Evolutionary conservation across 2,329 filamentous ascomycete genomes (phyloP).

Genomic region (Penicillium sp.): DNA sequence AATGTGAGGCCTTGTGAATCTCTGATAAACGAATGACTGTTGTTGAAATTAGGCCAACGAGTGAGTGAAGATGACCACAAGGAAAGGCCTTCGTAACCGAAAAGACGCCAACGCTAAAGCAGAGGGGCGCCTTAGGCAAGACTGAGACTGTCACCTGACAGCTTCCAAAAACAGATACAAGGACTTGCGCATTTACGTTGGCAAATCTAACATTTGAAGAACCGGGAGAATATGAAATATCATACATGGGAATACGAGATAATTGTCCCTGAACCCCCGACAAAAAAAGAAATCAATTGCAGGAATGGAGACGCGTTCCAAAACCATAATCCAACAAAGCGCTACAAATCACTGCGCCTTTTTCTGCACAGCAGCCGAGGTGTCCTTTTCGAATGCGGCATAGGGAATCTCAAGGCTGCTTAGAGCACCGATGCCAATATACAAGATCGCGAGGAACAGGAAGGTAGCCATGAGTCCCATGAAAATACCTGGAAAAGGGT

Average conservation of each 20-base stretch:
- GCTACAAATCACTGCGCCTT: slow-evolving; percentile 57
- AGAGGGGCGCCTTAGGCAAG: slow-evolving; percentile 15
- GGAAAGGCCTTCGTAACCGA: slow-evolving; percentile 10
- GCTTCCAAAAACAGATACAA: slow-evolving; percentile 12
- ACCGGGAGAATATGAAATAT: slow-evolving; percentile 15
- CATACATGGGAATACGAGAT: slow-evolving; percentile 17
- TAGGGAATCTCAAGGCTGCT: slow-evolving; percentile 84
- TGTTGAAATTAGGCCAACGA: slow-evolving; percentile 6
- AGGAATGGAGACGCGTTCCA: slow-evolving; percentile 5
- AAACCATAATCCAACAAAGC: slow-evolving; percentile 1
- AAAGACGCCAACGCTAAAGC: slow-evolving; percentile 17
- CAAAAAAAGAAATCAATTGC: slow-evolving; percentile 4
- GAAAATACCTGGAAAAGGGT: slow-evolving; percentile 66
- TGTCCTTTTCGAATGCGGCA: slow-evolving; percentile 94
- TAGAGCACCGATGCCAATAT: slow-evolving; percentile 73
- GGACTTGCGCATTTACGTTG: slow-evolving; percentile 1
- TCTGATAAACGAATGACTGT: slow-evolving; percentile 16
- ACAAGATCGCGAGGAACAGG: slow-evolving; percentile 72
- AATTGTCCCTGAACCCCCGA: slow-evolving; percentile 8
- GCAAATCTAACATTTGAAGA: slow-evolving; percentile 1
- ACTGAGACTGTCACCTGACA: slow-evolving; percentile 21
- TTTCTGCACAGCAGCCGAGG: slow-evolving; percentile 83
- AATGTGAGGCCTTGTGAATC: neutral
- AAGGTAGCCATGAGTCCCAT: slow-evolving; percentile 73
- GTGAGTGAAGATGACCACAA: neutral